Conservation (phyloP, 352 stramenopile genomes). For the Globisporangium uncinulatum region DNA sequence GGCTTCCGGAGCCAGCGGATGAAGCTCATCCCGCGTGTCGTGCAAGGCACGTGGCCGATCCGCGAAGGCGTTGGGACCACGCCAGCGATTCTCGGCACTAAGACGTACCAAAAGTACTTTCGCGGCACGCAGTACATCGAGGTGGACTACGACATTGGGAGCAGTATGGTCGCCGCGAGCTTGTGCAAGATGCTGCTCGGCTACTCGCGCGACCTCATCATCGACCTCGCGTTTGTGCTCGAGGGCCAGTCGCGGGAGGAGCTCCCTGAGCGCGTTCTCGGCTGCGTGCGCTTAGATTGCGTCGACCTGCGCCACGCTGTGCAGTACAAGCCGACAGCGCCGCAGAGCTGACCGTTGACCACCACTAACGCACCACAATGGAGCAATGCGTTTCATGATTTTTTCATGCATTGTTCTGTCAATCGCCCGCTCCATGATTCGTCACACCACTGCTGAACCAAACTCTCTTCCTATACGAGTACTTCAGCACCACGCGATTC, state of each 20-base stretch:
- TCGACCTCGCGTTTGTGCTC: constrained; percentile 82
- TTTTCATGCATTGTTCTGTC: no score
- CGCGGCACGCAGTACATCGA: constrained; percentile 65
- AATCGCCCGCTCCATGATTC: no score
- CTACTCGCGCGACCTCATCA: constrained; percentile 60
- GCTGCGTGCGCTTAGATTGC: constrained; percentile 59
- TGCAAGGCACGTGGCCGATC: constrained; percentile 88
- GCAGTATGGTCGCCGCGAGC: constrained; percentile 59
- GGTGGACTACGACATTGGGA: constrained; percentile 74
- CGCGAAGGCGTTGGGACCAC: constrained; percentile 84
- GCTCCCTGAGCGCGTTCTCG: constrained; percentile 69
- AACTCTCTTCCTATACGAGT: no score
- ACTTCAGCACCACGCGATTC: no score
- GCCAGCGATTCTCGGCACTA: constrained; percentile 87
- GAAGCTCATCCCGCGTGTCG: constrained; percentile 88
- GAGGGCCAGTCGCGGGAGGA: constrained; percentile 64
- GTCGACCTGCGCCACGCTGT: constrained; percentile 58
- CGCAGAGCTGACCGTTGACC: no score
- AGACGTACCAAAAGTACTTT: constrained; percentile 80
- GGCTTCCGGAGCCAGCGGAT: constrained; percentile 58
- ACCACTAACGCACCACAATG: no score
- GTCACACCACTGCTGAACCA: no score
- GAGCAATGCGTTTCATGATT: no score
- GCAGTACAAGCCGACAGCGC: constrained; percentile 23
- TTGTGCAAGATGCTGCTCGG: constrained; percentile 71